Conservation (phyloP, 164 flowering plant genomes). For the Houttuynia cordata region DNA sequence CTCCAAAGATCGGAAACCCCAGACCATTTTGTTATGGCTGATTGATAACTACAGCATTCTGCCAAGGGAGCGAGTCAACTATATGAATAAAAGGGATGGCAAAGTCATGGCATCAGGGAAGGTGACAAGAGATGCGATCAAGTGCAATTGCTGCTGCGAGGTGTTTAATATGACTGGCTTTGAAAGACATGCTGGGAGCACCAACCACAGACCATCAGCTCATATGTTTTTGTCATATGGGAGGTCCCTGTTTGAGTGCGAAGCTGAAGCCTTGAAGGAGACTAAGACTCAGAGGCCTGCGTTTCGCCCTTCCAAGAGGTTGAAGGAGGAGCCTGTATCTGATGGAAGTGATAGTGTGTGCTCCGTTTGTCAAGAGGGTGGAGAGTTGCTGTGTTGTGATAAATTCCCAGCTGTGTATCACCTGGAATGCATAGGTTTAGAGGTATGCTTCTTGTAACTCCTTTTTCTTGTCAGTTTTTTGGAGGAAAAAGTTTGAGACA, state of each 20-base stretch:
- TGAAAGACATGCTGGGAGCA: constrained; percentile 62
- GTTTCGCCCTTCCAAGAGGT: constrained; percentile 5
- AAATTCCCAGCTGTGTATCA: constrained; percentile 1
- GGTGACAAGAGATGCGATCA: constrained; percentile 63
- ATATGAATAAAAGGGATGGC: constrained; percentile 14
- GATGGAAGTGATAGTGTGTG: constrained; percentile 44
- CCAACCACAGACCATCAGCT: constrained; percentile 31
- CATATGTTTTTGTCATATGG: constrained; percentile 67
- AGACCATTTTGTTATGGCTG: constrained; percentile 61
- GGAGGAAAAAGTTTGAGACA: no score
- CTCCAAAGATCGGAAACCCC: constrained; percentile 15
- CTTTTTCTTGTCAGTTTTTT: no score
- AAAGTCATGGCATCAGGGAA: constrained; percentile 32
- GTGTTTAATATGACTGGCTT: constrained; percentile 36
- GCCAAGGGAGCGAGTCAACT: constrained; percentile 47
- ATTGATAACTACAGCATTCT: constrained; percentile 51
- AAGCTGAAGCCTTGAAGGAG: constrained; percentile 20
- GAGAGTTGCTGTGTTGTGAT: constrained; percentile 1
- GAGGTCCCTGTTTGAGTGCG: constrained; percentile 68
- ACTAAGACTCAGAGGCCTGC: constrained; percentile 1
- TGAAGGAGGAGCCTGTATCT: constrained; percentile 7
- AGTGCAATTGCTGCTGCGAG: constrained; percentile 60
- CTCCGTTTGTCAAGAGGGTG: constrained; percentile 31
- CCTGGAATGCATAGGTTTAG: not conserved
- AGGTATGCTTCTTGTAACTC: not conserved